Base-by-base conservation (phyloP, 371 early-diverging fungal species). In the Mortierella sp. region DNA sequence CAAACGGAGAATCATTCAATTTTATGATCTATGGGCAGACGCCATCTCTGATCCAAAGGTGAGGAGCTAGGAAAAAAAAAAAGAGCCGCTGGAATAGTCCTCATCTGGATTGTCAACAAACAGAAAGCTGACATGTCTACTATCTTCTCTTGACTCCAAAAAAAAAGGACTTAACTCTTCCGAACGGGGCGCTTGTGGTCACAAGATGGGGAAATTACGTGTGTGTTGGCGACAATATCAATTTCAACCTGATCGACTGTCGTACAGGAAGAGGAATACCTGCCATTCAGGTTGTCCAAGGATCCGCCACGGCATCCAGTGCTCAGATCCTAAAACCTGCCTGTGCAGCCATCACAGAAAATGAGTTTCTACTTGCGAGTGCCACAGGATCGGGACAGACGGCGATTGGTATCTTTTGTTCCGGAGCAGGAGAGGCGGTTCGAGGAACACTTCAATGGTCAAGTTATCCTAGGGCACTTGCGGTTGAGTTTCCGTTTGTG, bases 391-490 rank as follows among this genome's bases (percentile, higher is more conserved):
- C 83, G 7, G 89, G 86, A 45, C 82, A 82, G n/a, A 70, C 81
- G 43, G 83, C 89, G 11, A 87, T 96, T 47, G 96, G 96, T 57
- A 85, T 94, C 28, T 93, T 94, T 81, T 86, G 93, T 7, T 85
- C 89, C 45, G 76, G 85, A 6, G 68, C 75, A 6, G 94, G 94
- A 2, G 93, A 94, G 55, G 87, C 94, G 30, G 86, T 91, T 9
- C 85, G 92, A 60, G 94, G 94, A n/a, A 93, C 93, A 0, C 60
- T 95, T 26, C 87, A 91, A 66, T 95, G 93, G 93, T 80, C 90
- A 1, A 84, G 88, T 45, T 87, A 91, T 57, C 95, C 95, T 2
- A 83, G 88, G 68, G 82, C 92, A 6, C 21, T 82, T 77, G 89
- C 83, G 14, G 91, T 93, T 19, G 93, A 94, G 52, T 93, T 84